A percentile compares a stretch with the other conserved stretches of the same genome.
phyloP scores from a whole-genome alignment of 805 yeast genomes.

The Tetrapisispora namnaoensis region DNA sequence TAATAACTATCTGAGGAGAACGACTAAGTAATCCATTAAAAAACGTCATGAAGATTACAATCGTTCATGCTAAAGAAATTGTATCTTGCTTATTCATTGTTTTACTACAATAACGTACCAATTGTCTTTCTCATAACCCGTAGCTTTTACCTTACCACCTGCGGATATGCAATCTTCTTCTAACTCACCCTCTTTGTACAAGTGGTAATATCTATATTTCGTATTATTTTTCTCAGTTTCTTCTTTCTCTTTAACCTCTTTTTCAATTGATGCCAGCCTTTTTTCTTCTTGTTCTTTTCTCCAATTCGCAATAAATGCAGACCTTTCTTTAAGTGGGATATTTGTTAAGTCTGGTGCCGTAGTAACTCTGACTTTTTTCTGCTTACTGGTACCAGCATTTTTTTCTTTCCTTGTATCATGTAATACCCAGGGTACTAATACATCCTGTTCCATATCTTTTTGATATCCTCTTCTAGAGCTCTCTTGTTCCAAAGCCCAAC shows the following conservation, averaged over 20 bases:
- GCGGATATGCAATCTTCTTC: slow-evolving; percentile 59
- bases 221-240: slow-evolving; percentile 35
- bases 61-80: too few species aligned
- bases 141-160: slow-evolving; percentile 54
- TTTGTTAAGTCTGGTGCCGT: slow-evolving; percentile 21
- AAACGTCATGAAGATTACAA: too few species aligned
- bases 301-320: slow-evolving; percentile 18
- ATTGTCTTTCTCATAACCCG: slow-evolving; percentile 88
- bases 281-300: slow-evolving; percentile 20
- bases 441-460: slow-evolving; percentile 87
- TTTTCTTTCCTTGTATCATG: slow-evolving; percentile 33
- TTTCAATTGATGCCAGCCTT: slow-evolving; percentile 13
- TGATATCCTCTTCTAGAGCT: slow-evolving; percentile 82
- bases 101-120: slow-evolving; percentile 69
- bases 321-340: slow-evolving; percentile 23
- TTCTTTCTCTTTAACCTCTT: slow-evolving; percentile 14
- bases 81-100: slow-evolving; percentile 3
- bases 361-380: slow-evolving; percentile 4
- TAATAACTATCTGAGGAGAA: too few species aligned
- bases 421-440: slow-evolving; percentile 91
- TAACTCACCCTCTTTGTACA: slow-evolving; percentile 78
- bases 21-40: too few species aligned
- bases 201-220: slow-evolving; percentile 78
- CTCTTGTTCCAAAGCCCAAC: slow-evolving; percentile 95
- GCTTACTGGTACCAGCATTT: slow-evolving; percentile 1